Evolutionary conservation across 805 yeast species (phyloP), one percentile per base, ranked within the genome.

Genomic region (Pichia paraexigua): DNA sequence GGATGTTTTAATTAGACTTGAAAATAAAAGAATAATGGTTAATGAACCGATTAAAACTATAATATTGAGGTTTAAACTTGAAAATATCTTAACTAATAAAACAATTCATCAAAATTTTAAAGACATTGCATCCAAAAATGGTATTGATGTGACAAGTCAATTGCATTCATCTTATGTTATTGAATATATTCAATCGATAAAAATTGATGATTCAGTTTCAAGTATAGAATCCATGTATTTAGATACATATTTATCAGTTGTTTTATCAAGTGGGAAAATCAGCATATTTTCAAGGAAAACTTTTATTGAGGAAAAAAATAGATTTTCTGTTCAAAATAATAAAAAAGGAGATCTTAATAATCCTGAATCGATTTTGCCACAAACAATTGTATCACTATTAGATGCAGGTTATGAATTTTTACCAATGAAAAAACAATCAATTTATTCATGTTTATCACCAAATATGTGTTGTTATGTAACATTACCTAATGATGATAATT

Each of bases 341-440:
- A 56, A 56, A 8, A 58, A 50, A 41, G 45, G 48, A 15, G 45
- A 51, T 15, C 10, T 20, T 5, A 32, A 15, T 13, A 17, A 30
- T 48, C n/a, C 48, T 11, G 46, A 46, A 25, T 22, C 47, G 13
- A 39, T 42, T 15, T 58, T 51, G 21, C 73, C 78, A 2, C 27
- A 57, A 0, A 50, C 70, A 0, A 66, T 80, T 5, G 60, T 71
- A 3, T 66, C 78, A 0, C 57, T 82, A 3, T 66, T 73, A 30
- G 86, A 82, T 56, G 71, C 77, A 7, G 87, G 86, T 0, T 83
- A 75, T 60, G 63, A 68, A 46, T 71, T 81, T 43, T 77, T 80
- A 0, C 58, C 58, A 28, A 64, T 71, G 13, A 53, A 56, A 0
- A 56, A 58, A 40, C 60, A 59, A 28, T 73, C 78, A 9, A 60